Evolutionary conservation across 768 basidiomycete species (phyloP), one percentile per base, ranked within the genome.

Genomic region (Podaxis rugospora): DNA sequence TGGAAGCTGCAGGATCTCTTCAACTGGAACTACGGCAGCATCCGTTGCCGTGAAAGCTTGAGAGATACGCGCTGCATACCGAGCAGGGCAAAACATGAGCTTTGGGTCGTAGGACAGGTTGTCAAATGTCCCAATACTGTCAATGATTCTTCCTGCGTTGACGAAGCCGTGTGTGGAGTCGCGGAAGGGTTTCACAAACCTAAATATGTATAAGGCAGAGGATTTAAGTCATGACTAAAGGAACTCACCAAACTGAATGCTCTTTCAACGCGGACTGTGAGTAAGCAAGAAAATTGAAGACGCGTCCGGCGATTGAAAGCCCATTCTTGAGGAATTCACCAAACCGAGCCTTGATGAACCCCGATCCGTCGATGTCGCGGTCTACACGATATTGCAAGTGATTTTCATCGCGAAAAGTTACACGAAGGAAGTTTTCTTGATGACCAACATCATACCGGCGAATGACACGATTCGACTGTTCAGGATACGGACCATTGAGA

Each of bases 31-130:
- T 2, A 84, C 82, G 0, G 83, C 76, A 21, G 77, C 73, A 63
- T 90, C 87, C 0, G 89, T 92, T 1, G 88, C 82, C 1, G 89
- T 90, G 69, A 91, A 92, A 0, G 87, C 87, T 67, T 86, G 88
- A 4, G 87, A 86, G 35, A 91, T 77, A 16, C 90, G 76, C 3
- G 90, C 90, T 0, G 82, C 89, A 69, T 86, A 89, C 56, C 88
- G 78, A 21, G 88, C 87, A 3, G 88, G 88, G 62, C 86, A 88
- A 53, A 71, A 73, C n/a, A 79, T 81, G 7, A 89, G 73, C 0
- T 66, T 65, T 11, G 62, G 66, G 65, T 87, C 85, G 35, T 78
- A 80, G 9, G 64, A 39, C 1, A 83, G 72, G 46, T 76, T 71
- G 9, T 78, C 69, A 63, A 90, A 89, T 18, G 71, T 75, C 5